A percentile compares a stretch with the other conserved stretches of the same genome.
phyloP scores from a whole-genome alignment of 2,329 filamentous ascomycete species.

The Cladophialophora psammophila region DNA sequence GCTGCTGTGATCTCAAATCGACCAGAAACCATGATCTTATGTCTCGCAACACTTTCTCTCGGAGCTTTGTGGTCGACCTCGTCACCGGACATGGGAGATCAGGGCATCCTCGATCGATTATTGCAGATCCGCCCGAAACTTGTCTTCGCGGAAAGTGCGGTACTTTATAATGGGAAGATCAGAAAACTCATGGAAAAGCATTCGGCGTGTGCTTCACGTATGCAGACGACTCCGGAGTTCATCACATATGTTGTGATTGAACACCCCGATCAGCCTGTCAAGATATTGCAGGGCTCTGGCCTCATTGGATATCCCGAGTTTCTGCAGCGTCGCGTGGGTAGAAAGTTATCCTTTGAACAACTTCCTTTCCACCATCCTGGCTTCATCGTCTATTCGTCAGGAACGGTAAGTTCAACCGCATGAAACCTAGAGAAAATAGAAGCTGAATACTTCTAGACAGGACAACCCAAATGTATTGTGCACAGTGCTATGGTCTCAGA shows the following conservation, averaged over 20 bases:
- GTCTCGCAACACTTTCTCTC: conserved; percentile 71
- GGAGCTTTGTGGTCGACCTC: conserved; percentile 77
- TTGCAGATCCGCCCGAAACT: conserved; percentile 76
- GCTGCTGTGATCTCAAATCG: conserved; percentile 77
- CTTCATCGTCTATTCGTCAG: conserved; percentile 76
- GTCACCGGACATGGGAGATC: conserved; percentile 82
- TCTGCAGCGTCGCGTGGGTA: background rate
- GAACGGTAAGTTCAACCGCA: conserved; percentile 59
- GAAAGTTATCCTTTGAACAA: conserved; percentile 53
- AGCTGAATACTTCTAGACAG: no score
- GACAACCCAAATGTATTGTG: conserved; percentile 82
- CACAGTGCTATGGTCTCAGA: conserved; percentile 61
- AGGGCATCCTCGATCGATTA: conserved; percentile 76
- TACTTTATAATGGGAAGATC: conserved; percentile 78
- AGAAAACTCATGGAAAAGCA: no score
- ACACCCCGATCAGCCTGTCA: background rate
- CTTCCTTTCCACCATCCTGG: conserved; percentile 76
- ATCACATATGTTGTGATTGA: background rate
- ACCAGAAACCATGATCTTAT: conserved; percentile 73
- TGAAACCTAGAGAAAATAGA: background rate
- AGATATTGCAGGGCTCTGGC: conserved; percentile 23
- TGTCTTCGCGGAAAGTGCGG: conserved; percentile 79
- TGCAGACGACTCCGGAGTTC: conserved; percentile 46
- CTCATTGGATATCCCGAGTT: background rate
- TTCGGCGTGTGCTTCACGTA: no score